Evolutionary conservation across 345 rosid genomes (phyloP).

Genomic region (Geranium brycei): DNA sequence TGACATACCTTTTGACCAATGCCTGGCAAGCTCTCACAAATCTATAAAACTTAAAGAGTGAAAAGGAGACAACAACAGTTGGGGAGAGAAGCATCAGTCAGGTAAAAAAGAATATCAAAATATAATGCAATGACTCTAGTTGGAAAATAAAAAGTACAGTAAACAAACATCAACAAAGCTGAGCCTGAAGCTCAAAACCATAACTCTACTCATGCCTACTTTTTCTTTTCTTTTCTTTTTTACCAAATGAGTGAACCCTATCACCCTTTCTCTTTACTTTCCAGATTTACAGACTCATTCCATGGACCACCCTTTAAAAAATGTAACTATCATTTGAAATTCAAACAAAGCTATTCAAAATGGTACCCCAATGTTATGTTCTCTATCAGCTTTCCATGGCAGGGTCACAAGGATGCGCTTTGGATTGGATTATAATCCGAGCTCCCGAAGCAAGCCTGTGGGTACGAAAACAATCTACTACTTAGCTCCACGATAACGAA

Average conservation of each 20-base stretch:
- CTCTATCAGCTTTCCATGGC: constrained; percentile 22
- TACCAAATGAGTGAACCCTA: neutral
- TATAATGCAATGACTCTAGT: neutral
- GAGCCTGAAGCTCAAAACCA: neutral
- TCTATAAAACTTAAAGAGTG: neutral
- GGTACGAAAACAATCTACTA: constrained; percentile 1
- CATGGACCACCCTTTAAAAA: neutral
- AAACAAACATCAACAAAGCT: neutral
- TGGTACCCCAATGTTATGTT: neutral
- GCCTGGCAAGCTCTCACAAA: neutral
- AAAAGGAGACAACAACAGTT: neutral
- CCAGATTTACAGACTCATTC: neutral
- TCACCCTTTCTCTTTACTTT: neutral
- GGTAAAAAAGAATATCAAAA: neutral
- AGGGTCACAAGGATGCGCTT: constrained; percentile 26
- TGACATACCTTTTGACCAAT: neutral
- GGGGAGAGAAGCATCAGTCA: neutral
- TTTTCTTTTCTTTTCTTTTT: too few relatives aligned
- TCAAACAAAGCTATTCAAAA: neutral
- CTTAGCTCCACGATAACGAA: neutral
- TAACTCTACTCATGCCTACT: neutral
- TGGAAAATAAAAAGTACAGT: neutral
- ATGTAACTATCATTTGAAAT: neutral
- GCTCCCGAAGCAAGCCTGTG: constrained; percentile 99
- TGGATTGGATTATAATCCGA: constrained; percentile 78